Percentiles rank a stretch among this genome's conserved stretches.
Conservation (phyloP, 2,329 filamentous ascomycete genomes). For the Knufia petricola region DNA sequence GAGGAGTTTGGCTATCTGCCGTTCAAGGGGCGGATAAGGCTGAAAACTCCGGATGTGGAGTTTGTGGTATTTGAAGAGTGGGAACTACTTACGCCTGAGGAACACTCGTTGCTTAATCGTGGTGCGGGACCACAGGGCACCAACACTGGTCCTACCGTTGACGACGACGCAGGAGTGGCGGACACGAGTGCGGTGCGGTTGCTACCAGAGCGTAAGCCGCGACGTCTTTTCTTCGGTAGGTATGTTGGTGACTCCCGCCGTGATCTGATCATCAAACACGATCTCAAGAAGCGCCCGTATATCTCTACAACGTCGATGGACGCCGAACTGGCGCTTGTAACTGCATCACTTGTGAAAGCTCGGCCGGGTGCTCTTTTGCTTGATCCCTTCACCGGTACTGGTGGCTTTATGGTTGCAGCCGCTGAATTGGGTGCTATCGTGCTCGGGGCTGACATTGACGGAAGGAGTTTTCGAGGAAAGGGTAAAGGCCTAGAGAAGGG, state of each 20-base stretch:
- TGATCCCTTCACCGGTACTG: slow-evolving; percentile 92
- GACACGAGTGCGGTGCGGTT: too few species aligned
- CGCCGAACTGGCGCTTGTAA: slow-evolving; percentile 80
- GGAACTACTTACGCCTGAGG: slow-evolving; percentile 28
- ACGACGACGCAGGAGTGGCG: too few species aligned
- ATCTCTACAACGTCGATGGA: slow-evolving; percentile 98
- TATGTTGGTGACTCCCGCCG: slow-evolving; percentile 58
- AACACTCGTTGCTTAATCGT: background rate
- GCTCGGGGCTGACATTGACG: slow-evolving; percentile 88
- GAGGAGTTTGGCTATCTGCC: slow-evolving; percentile 69
- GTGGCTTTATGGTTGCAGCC: slow-evolving; percentile 82
- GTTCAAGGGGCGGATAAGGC: slow-evolving; percentile 67
- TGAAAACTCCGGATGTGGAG: slow-evolving; percentile 62
- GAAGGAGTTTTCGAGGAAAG: slow-evolving; percentile 69
- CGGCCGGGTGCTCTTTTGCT: slow-evolving; percentile 78
- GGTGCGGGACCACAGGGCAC: background rate
- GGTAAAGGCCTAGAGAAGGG: slow-evolving; percentile 28
- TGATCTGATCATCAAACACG: slow-evolving; percentile 61
- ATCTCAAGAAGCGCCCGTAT: slow-evolving; percentile 86
- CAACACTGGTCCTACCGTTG: background rate
- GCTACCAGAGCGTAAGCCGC: slow-evolving; percentile 38
- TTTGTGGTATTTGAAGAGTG: slow-evolving; percentile 82
- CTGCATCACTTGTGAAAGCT: slow-evolving; percentile 80
- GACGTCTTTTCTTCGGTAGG: slow-evolving; percentile 61
- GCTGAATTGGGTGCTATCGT: slow-evolving; percentile 79